Conservation (phyloP, 1,284 basidiomycete species). For the Melampsora occidentalis region DNA sequence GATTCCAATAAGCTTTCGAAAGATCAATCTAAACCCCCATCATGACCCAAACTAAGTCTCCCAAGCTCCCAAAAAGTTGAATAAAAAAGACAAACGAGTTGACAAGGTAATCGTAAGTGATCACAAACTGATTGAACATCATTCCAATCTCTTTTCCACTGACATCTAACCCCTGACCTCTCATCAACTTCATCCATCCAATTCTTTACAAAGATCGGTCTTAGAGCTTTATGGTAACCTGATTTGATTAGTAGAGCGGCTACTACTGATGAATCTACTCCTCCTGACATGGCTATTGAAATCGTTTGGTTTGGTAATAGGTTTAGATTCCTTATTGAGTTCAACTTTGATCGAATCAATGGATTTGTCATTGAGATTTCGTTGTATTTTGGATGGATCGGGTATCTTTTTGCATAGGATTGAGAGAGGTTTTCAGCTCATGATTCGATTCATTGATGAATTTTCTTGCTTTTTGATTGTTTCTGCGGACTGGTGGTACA, state of each 20-base stretch:
- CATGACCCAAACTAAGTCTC: slow-evolving; percentile 1
- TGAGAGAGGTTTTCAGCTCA: no score
- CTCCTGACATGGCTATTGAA: slow-evolving; percentile 89
- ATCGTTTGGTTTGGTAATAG: slow-evolving; percentile 58
- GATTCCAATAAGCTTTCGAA: slow-evolving; percentile 78
- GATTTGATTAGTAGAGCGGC: slow-evolving; percentile 70
- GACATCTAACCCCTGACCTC: slow-evolving; percentile 69
- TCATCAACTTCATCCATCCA: slow-evolving; percentile 87
- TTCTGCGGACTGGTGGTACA: no score
- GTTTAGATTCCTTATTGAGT: no score
- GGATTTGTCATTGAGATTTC: no score
- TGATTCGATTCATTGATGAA: no score
- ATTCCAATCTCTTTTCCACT: slow-evolving; percentile 93
- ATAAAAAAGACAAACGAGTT: slow-evolving; percentile 59
- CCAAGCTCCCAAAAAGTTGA: neutral
- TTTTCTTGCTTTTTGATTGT: no score
- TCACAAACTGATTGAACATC: slow-evolving; percentile 78
- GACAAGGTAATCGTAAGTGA: slow-evolving; percentile 45
- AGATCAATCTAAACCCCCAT: slow-evolving; percentile 66
- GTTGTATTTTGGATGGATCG: no score
- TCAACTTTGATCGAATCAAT: no score
- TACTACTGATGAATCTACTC: slow-evolving; percentile 87
- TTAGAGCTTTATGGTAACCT: slow-evolving; percentile 54
- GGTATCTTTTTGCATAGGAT: no score
- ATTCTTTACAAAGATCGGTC: slow-evolving; percentile 71